Percentiles rank a stretch among this genome's conserved stretches.
These are phyloP conservation scores for Heterobasidion irregulare DNA, from an alignment of 1,284 basidiomycete species.

Conservation along the genomic window DNA sequence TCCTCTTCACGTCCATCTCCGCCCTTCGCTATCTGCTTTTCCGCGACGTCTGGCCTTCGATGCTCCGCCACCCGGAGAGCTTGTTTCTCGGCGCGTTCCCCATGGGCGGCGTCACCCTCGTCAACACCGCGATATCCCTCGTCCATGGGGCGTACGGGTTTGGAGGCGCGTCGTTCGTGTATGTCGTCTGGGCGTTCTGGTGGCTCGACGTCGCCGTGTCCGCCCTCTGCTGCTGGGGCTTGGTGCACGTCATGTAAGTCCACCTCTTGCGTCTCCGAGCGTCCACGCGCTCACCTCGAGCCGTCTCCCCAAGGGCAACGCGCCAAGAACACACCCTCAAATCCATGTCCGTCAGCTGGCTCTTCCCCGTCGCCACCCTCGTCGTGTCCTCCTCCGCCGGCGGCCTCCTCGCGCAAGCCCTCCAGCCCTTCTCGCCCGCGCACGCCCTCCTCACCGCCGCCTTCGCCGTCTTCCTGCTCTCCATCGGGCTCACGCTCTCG, in stretches of 20 bases:
- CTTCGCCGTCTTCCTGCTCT: constrained; percentile 26
- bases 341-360: constrained; percentile 52
- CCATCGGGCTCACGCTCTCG: constrained; percentile 31
- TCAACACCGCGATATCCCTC: constrained; percentile 40
- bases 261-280: not conserved
- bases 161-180: constrained; percentile 49
- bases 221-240: constrained; percentile 50
- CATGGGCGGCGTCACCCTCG: constrained; percentile 65
- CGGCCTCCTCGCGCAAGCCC: constrained; percentile 42
- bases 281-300: not conserved
- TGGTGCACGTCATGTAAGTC: constrained; percentile 58
- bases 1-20: constrained; percentile 39
- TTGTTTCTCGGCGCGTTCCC: constrained; percentile 64
- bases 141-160: constrained; percentile 34
- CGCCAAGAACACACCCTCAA: constrained; percentile 50
- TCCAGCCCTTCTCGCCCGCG: constrained; percentile 33
- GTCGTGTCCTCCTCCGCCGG: constrained; percentile 66
- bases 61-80: constrained; percentile 58
- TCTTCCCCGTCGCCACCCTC: constrained; percentile 67
- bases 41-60: constrained; percentile 45
- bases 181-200: constrained; percentile 63
- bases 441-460: constrained; percentile 49
- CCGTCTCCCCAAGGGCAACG: constrained; percentile 41
- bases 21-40: constrained; percentile 47
- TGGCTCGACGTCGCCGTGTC: constrained; percentile 62